Conservation (phyloP, 495 filamentous ascomycete genomes). For the Penicillium manginii region DNA sequence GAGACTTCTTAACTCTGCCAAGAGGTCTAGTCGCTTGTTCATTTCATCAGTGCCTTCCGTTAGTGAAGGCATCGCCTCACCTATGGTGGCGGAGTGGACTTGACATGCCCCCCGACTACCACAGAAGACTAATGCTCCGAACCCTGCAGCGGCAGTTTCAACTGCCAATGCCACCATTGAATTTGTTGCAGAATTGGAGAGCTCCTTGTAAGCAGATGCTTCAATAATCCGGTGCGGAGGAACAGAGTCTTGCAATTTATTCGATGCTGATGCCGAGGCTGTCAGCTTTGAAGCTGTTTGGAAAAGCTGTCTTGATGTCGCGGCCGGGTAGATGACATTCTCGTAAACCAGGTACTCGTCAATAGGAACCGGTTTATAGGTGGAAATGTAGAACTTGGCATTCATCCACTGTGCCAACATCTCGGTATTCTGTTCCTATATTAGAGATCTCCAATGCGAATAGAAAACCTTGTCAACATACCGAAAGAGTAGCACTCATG, state of each 20-base stretch:
- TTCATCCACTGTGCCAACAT: slow-evolving; percentile 72
- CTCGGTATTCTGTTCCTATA: slow-evolving; percentile 61
- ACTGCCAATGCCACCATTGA: slow-evolving; percentile 69
- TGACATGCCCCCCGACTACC: slow-evolving; percentile 70
- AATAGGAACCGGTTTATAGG: slow-evolving; percentile 74
- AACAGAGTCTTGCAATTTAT: slow-evolving; percentile 32
- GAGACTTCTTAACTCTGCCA: slow-evolving; percentile 70
- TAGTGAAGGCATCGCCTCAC: slow-evolving; percentile 59
- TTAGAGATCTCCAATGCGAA: slow-evolving; percentile 18
- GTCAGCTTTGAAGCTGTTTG: slow-evolving; percentile 61
- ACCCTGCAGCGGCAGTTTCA: slow-evolving; percentile 67
- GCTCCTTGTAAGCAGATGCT: slow-evolving; percentile 59
- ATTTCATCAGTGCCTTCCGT: slow-evolving; percentile 50
- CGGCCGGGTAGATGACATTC: slow-evolving; percentile 67
- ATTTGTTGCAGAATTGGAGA: slow-evolving; percentile 67
- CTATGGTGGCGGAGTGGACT: slow-evolving; percentile 64
- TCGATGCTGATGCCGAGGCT: slow-evolving; percentile 28
- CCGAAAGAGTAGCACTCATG: slow-evolving; percentile 82
- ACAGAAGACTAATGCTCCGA: slow-evolving; percentile 78
- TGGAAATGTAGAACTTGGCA: slow-evolving; percentile 73
- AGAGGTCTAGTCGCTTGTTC: slow-evolving; percentile 65
- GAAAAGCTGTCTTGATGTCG: slow-evolving; percentile 63
- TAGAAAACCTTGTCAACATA: slow-evolving; percentile 35
- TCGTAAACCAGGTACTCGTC: slow-evolving; percentile 80
- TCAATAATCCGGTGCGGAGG: slow-evolving; percentile 55